Base-by-base conservation (phyloP, 768 basidiomycete genomes). In the Stropharia rugosoannulata region DNA sequence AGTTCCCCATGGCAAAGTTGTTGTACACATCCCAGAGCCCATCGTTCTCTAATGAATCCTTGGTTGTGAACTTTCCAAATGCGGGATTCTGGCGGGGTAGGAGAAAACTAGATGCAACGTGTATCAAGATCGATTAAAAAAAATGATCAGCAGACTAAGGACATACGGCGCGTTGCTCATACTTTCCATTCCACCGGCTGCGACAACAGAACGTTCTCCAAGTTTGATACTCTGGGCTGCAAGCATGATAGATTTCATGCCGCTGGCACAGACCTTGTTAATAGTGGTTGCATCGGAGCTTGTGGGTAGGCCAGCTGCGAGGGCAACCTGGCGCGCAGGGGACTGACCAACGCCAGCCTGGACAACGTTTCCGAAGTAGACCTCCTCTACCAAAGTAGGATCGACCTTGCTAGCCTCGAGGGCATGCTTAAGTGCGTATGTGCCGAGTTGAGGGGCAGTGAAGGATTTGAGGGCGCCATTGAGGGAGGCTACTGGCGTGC, bases 241-340 rank as follows among this genome's bases (percentile, higher is more conserved):
- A 59, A 98, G 80, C 73, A 94, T 97, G 75, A 98, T 84, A 27
- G 95, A 82, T 75, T 98, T 98, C 82, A 99, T 78, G 58, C 97
- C 97, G 51, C 92, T 95, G 5, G 97, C 97, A 72, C 97, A 99
- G 71, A 99, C 97, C 78, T 99, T 99, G 85, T 99, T 99, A 77
- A 99, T 87, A 47, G 97, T 99, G 37, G 97, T 98, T 18, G 96
- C 95, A 75, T 99, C 97, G 25, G 96, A 95, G 54, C 80, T 80
- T 9, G 86, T 70, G 59, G 81, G 85, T 67, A 97, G 77, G 60
- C 97, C 97, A n/a, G 95, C 82, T 53, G 75, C 81, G 56, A 99
- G 85, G n/a, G 88, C 94, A 52, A 95, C 97, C 73, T 99, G 97
- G 61, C 97, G 86, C 50, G 97, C 97, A n/a, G 97, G 97, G 10